Conservation (phyloP, 1,139 yeast species). For the Hanseniaspora uvarum region DNA sequence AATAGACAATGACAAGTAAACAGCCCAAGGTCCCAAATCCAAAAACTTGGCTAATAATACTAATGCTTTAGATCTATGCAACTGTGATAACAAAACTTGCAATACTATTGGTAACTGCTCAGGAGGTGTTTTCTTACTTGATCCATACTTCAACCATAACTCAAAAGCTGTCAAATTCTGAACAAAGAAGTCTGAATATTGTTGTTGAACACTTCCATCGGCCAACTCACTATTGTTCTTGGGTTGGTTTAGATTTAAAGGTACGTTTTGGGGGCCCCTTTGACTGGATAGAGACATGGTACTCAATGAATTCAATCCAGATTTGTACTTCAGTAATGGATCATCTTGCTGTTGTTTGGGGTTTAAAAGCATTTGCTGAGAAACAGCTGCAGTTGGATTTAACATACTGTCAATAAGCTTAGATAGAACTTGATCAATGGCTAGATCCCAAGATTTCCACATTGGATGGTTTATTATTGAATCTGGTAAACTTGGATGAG, state of each 20-base stretch:
- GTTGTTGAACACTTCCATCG: constrained; percentile 38
- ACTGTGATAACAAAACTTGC: constrained; percentile 86
- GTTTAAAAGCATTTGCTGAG: constrained; percentile 19
- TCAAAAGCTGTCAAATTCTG: constrained; percentile 95
- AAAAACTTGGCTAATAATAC: constrained; percentile 73
- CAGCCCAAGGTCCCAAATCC: constrained; percentile 97
- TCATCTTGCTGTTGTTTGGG: constrained; percentile 24
- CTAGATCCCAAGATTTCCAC: constrained; percentile 99
- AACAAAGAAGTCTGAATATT: constrained; percentile 87
- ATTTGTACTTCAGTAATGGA: constrained; percentile 26
- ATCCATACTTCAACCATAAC: constrained; percentile 86
- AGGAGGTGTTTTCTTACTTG: constrained; percentile 76
- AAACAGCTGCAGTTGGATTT: constrained; percentile 27
- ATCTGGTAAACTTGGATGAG: constrained; percentile 88
- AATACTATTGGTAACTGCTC: constrained; percentile 90
- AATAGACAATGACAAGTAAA: constrained; percentile 78
- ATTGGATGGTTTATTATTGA: constrained; percentile 69
- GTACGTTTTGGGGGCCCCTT: constrained; percentile 22
- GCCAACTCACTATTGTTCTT: not conserved
- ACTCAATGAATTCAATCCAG: constrained; percentile 29
- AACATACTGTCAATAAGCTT: constrained; percentile 42
- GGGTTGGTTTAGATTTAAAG: constrained; percentile 14
- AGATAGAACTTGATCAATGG: constrained; percentile 84
- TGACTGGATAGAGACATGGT: constrained; percentile 31
- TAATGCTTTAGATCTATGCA: constrained; percentile 81